phyloP scores from a whole-genome alignment of 441 rosid genomes.

The Erodium trifolium region DNA sequence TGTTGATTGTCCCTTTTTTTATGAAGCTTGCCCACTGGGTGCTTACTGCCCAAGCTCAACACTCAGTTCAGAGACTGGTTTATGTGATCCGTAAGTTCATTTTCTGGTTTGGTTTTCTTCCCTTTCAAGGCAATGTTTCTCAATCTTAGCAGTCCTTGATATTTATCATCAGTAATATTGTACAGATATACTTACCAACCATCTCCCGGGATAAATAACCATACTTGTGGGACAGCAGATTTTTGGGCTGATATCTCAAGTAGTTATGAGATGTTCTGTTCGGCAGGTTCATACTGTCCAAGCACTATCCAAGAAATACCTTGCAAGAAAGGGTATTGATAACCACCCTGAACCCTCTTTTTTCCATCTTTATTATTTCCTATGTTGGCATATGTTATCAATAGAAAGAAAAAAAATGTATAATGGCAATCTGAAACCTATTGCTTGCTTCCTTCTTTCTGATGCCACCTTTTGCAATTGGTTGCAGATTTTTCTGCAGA shows the following conservation, averaged over 20 bases:
- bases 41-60: conserved; percentile 56
- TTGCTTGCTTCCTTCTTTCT: conserved; percentile 24
- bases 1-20: not conserved
- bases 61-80: conserved; percentile 46
- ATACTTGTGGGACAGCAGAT: conserved; percentile 90
- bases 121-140: conserved; percentile 7
- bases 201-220: conserved; percentile 57
- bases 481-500: conserved; percentile 78
- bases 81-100: conserved; percentile 60
- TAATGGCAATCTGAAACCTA: not conserved
- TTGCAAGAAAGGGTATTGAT: conserved; percentile 75
- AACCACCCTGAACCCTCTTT: not conserved
- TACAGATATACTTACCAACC: conserved; percentile 76
- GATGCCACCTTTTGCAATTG: conserved; percentile 12
- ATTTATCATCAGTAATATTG: conserved; percentile 1
- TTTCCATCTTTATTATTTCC: not conserved
- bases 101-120: conserved; percentile 4
- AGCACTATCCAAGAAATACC: conserved; percentile 40
- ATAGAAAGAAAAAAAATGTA: not conserved
- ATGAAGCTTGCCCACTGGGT: conserved; percentile 58
- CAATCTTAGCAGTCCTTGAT: not conserved
- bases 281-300: conserved; percentile 80
- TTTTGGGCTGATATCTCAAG: conserved; percentile 67
- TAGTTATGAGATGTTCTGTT: conserved; percentile 69
- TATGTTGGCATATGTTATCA: conserved; percentile 4